phyloP scores from a whole-genome alignment of 768 basidiomycete genomes.

The Trametes sanguinea region DNA sequence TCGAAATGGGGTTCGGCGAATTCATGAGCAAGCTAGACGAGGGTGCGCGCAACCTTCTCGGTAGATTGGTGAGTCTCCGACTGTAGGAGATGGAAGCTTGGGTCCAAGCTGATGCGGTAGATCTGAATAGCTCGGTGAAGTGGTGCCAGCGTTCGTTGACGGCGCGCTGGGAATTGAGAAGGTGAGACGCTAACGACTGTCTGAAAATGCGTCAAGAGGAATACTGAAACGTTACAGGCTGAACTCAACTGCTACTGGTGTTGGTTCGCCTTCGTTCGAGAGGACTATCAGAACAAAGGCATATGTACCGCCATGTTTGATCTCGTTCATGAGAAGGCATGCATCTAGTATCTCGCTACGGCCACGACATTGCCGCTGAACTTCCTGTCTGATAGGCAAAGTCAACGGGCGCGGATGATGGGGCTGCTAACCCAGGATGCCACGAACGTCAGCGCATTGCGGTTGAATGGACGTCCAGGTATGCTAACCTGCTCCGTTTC shows the following conservation, averaged over 20 bases:
- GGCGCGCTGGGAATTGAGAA: neutral
- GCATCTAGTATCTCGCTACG: neutral
- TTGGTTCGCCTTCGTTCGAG: conserved; percentile 17
- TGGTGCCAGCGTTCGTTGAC: conserved; percentile 1
- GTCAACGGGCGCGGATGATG: neutral
- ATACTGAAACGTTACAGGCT: neutral
- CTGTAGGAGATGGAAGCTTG: neutral
- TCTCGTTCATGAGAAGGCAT: conserved; percentile 14
- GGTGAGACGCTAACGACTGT: neutral
- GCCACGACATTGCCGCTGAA: neutral
- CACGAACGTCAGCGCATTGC: neutral
- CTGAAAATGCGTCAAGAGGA: neutral
- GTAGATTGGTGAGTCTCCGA: neutral
- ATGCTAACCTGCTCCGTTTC: neutral
- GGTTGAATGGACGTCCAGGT: neutral
- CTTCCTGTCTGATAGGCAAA: conserved; percentile 7
- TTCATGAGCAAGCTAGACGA: neutral
- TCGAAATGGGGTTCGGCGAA: neutral
- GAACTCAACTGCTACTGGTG: conserved; percentile 21
- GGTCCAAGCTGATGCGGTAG: too few species aligned
- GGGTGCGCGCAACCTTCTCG: neutral
- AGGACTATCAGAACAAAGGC: conserved; percentile 24
- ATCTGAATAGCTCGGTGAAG: neutral
- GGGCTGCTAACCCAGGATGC: conserved; percentile 12
- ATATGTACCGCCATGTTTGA: conserved; percentile 15